Base-by-base conservation (phyloP, 2,329 filamentous ascomycete genomes). In the Aureobasidium sp. region DNA sequence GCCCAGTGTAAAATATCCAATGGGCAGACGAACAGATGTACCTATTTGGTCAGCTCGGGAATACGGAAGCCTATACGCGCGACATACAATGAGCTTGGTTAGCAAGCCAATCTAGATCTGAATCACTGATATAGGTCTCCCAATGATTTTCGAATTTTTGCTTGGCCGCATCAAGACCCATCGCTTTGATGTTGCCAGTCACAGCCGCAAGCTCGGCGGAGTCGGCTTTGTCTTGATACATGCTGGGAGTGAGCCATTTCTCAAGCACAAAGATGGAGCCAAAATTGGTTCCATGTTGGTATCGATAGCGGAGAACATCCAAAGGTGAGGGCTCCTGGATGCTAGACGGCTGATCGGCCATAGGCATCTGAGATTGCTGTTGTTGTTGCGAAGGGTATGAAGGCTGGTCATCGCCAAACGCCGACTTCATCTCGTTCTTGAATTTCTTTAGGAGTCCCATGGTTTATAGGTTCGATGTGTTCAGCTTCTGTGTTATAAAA, bases 211-310 rank as follows among this genome's bases (percentile, higher is more conserved):
- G 71, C 67, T 86, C 83, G 63, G 77, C 80, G 16, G 75, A 75
- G 6, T 75, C 76, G 9, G 74, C 69, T 13, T 71, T 71, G 1
- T 74, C 69, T 2, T 77, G 75, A 65, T 81, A 85, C 69, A 82
- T 78, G 61, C 74, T 78, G 2, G 73, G 71, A 45, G 75, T 78
- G 3, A 86, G 75, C 83, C 83, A 86, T 69, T 78, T 76, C 67
- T 86, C 84, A 5, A 85, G 77, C n/a, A 84, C 78, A 69, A 84
- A 86, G 49, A 84, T 75, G 10, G 79, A 79, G 44, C 83, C 83
- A 3, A 86, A 74, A 63, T 86, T 86, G 0, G 78, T 78, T 8
- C 82, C 83, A 67, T 85, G 81, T 62, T 85, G 82, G 65, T 83
- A 84, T 45, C 83, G 79, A 67, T 85, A 86, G 55, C 81, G 76